phyloP scores from a whole-genome alignment of 2,329 filamentous ascomycete species.

The Diaporthe aspalathi region DNA sequence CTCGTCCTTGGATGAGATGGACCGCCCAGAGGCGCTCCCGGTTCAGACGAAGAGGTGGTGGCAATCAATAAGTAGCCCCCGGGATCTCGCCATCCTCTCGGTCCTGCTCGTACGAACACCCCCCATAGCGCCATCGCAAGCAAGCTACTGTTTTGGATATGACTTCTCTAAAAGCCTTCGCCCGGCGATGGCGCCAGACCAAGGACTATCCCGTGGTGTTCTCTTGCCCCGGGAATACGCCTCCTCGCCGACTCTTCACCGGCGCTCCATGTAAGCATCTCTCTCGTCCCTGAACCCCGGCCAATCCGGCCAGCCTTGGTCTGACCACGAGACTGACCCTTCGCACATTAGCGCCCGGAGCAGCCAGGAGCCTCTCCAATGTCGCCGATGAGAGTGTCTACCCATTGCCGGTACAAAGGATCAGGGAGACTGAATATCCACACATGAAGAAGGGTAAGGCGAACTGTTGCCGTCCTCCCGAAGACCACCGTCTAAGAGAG shows the following conservation, averaged over 20 bases:
- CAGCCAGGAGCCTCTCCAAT: not conserved
- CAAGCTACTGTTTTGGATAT: conserved; percentile 19
- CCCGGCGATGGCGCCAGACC: conserved; percentile 19
- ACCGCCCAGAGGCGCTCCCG: conserved; percentile 4
- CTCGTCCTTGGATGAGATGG: conserved; percentile 1
- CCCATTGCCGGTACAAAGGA: conserved; percentile 45
- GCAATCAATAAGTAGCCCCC: conserved; percentile 29
- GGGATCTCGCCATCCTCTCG: not conserved
- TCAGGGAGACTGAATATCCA: conserved; percentile 54
- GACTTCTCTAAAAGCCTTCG: conserved; percentile 20
- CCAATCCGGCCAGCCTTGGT: not conserved
- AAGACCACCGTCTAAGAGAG: not conserved
- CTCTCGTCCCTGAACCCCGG: not conserved
- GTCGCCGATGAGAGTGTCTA: conserved; percentile 34
- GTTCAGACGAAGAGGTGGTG: conserved; percentile 15
- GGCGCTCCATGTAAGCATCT: conserved; percentile 32
- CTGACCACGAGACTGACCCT: not conserved
- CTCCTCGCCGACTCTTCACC: conserved; percentile 32
- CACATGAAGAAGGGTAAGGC: conserved; percentile 54
- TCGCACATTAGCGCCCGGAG: conserved; percentile 5
- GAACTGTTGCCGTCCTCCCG: not conserved
- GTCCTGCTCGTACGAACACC: conserved; percentile 1
- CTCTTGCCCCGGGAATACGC: conserved; percentile 22
- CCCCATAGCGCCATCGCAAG: conserved; percentile 15
- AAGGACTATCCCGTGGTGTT: conserved; percentile 22